Evolutionary conservation across 2,329 filamentous ascomycete genomes (phyloP), one percentile per base, ranked within the genome.

Genomic region (Calonectria crousiana): DNA sequence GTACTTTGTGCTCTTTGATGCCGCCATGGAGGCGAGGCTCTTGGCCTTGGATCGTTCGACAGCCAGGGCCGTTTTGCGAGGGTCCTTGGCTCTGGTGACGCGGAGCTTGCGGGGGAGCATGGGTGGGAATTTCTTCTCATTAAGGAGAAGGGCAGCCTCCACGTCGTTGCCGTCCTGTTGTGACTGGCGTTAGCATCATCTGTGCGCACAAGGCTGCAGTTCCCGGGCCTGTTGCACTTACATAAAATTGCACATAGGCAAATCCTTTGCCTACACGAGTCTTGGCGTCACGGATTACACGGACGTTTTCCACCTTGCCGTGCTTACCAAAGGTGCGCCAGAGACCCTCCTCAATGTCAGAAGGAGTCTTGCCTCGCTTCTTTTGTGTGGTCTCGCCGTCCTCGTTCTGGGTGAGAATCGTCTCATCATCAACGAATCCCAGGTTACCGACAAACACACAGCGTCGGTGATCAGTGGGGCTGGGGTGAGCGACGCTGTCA

Each of bases 401-500:
- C 41, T 92, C 89, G 65, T 91, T 91, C 23, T 92, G 91, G 67
- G 90, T 90, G 28, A 94, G 85, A 66, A 93, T 89, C 49, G 91
- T 94, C 86, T 98, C 96, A 78, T 98, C 95, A 81, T 98, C 96
- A 20, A 99, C 95, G 81, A 99, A 99, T 65, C 95, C 95, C 1
- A 99, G 90, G 82, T 99, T 99, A 60, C 97, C 97, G 32, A 99
- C 95, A 82, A 99, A 99, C 20, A 99, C 93, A 84, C 97, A 99
- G 69, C 96, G 94, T 73, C 94, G 93, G 84, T 98, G 93, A 82
- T 98, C 96, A 23, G 93, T 92, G 51, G 93, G 91, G 18, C 94
- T 90, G 0, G 97, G 97, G 84, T 98, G 95, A 0, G 96, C 95
- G 41, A 99, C 93, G 78, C 93, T 95, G 86, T 99, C 97, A 30